A percentile compares a stretch with the other conserved stretches of the same genome.
Conservation (phyloP, 2,329 filamentous ascomycete genomes). For the Monilinia polystroma region DNA sequence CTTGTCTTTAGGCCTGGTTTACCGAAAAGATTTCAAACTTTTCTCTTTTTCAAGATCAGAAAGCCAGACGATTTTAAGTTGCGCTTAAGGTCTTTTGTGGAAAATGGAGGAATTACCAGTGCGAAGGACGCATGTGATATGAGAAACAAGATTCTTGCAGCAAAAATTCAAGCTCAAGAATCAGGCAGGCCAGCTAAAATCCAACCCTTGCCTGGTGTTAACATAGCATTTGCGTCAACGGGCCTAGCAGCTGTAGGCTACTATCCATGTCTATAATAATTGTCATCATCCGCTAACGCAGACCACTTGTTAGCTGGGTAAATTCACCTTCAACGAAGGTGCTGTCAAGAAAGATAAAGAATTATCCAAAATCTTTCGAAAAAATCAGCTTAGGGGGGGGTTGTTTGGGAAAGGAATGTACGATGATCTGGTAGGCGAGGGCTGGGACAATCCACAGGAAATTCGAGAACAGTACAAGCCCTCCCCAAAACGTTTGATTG, state of each 20-base stretch:
- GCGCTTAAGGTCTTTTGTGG: not conserved
- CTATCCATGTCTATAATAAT: not conserved
- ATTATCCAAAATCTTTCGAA: not conserved
- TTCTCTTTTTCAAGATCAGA: conserved; percentile 13
- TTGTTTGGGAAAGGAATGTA: conserved; percentile 11
- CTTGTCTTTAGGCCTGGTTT: not conserved
- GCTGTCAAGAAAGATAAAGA: not conserved
- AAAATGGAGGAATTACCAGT: conserved; percentile 1
- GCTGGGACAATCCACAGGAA: conserved; percentile 9
- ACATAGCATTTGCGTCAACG: conserved; percentile 1
- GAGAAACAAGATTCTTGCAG: not conserved
- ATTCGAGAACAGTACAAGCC: conserved; percentile 10
- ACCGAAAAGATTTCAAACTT: conserved; percentile 5
- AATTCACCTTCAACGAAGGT: conserved; percentile 2
- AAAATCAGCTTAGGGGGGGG: conserved; percentile 11
- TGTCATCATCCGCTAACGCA: not conserved
- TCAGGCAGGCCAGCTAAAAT: not conserved
- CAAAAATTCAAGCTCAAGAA: not conserved
- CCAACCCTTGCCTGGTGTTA: conserved; percentile 8
- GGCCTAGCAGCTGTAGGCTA: conserved; percentile 11
- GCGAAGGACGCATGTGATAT: conserved; percentile 11
- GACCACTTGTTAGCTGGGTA: not conserved
- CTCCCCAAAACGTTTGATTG: conserved; percentile 1
- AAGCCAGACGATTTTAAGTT: conserved; percentile 10
- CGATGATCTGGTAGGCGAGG: conserved; percentile 7